Evolutionary conservation across 1,284 basidiomycete genomes (phyloP), one percentile per base, ranked within the genome.

Genomic region (Malassezia brasiliensis): DNA sequence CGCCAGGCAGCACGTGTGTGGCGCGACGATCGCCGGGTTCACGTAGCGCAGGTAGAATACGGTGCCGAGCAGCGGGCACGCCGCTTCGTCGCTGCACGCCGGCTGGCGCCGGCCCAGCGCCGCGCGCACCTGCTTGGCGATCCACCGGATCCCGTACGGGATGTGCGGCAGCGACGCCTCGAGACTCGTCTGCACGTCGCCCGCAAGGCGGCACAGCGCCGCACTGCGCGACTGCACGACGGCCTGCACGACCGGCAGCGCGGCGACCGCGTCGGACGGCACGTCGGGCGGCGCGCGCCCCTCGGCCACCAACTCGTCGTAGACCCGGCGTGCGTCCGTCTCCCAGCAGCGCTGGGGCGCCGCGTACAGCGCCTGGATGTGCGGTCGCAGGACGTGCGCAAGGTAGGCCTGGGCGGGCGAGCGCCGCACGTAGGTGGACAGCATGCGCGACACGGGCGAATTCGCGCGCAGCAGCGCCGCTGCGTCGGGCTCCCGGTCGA

Each of bases 11-110:
- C 98, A 98, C 20, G 94, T 93, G 75, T 99, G 94, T 0, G 94
- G 94, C 1, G 94, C 96, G 54, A 99, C 94, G 63, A 99, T 90
- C n/a, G 94, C 94, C 2, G 94, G 94, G 73, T 99, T 99, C 79
- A 99, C 96, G 78, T 98, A 99, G 12, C 94, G 88, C 57, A 99
- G 83, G 82, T 98, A 98, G 82, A 98, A 99, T 80, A 98, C 98
- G 19, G 93, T 93, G 52, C 94, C 94, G 67, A 99, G 98, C 53
- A 99, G 82, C 6, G 91, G 96, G 75, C 91, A 96, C 56, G 98
- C 93, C 50, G 90, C 90, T 69, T 90, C 90, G 77, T 98, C 94
- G 34, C 88, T 89, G 22, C 90, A 91, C 58, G 96, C 90, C 6
- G 93, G 91, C 75, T 96, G 96, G 80, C 96, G 98, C 55, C 94